These are phyloP conservation scores for Sporothrix pseudoabietina DNA, from an alignment of 2,329 filamentous ascomycete species.

Conservation along the genomic window DNA sequence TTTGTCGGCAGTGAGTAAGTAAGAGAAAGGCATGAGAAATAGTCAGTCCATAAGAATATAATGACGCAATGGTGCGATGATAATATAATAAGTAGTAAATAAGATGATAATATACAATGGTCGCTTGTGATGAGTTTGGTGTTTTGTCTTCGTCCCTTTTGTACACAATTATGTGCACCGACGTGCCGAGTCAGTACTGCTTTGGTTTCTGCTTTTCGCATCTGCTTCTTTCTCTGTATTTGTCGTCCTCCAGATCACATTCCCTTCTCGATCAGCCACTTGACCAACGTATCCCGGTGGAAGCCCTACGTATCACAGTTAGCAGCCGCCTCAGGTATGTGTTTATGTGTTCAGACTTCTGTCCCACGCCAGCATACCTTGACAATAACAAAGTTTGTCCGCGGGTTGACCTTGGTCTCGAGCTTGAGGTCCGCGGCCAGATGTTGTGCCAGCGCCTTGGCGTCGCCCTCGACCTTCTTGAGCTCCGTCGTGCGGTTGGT, in stretches of 20 bases:
- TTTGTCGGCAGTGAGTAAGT: no score
- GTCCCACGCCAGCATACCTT: conserved; percentile 55
- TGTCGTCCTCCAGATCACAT: conserved; percentile 27
- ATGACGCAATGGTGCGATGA: neutral
- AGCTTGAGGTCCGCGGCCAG: conserved; percentile 62
- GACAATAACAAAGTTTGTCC: conserved; percentile 74
- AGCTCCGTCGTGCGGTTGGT: conserved; percentile 74
- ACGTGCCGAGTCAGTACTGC: neutral
- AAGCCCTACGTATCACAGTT: conserved; percentile 21
- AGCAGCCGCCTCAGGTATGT: neutral
- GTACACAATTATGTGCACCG: neutral
- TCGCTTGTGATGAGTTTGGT: neutral
- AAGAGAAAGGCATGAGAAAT: no score
- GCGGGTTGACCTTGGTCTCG: conserved; percentile 54
- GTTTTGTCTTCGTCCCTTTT: neutral
- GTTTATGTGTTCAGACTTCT: no score
- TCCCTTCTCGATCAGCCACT: conserved; percentile 34
- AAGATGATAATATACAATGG: conserved; percentile 10
- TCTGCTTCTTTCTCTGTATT: neutral
- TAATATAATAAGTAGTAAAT: neutral
- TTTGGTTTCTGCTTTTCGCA: neutral
- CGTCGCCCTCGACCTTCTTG: conserved; percentile 77
- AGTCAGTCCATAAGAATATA: no score
- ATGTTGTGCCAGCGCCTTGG: conserved; percentile 63
- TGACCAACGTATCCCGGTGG: conserved; percentile 31